Percentiles rank a stretch among this genome's conserved stretches.
phyloP scores from a whole-genome alignment of 1,284 basidiomycete genomes.

The Cryptococcus sp. region DNA sequence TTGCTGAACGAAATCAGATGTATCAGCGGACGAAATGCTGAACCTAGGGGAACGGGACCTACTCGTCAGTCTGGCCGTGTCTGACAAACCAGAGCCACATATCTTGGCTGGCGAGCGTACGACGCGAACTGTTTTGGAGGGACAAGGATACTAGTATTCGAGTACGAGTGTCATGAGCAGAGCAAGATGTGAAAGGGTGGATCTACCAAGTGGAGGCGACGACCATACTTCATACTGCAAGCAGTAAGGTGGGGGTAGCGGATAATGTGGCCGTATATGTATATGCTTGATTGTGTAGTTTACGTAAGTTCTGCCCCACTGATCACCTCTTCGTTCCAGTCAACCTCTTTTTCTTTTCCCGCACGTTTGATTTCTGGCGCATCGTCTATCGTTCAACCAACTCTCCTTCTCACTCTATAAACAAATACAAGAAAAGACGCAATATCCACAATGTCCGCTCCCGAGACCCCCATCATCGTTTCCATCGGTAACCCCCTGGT shows the following conservation, averaged over 20 bases:
- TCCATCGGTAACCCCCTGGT: constrained; percentile 82
- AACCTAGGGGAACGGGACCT: constrained; percentile 8
- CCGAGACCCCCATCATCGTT: constrained; percentile 60
- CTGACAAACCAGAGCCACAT: constrained; percentile 45
- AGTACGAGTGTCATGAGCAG: neutral
- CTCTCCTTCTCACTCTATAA: neutral
- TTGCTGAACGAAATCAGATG: constrained; percentile 34
- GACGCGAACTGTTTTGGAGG: no score
- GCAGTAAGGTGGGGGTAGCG: neutral
- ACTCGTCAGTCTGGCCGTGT: constrained; percentile 52
- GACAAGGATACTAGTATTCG: neutral
- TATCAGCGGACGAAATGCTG: neutral
- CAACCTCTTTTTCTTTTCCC: no score
- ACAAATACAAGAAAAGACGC: neutral
- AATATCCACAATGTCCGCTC: constrained; percentile 15
- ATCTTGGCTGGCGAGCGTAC: neutral
- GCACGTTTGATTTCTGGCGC: no score
- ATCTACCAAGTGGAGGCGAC: neutral
- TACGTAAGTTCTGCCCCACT: no score
- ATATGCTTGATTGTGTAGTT: neutral
- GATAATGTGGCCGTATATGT: neutral
- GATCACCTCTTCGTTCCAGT: no score
- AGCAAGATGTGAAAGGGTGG: neutral
- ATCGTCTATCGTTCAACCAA: no score
- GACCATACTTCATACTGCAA: neutral